Evolutionary conservation across 306 rosid species (phyloP), one percentile per base, ranked within the genome.

Genomic region (Pyrus bretschneideri): DNA sequence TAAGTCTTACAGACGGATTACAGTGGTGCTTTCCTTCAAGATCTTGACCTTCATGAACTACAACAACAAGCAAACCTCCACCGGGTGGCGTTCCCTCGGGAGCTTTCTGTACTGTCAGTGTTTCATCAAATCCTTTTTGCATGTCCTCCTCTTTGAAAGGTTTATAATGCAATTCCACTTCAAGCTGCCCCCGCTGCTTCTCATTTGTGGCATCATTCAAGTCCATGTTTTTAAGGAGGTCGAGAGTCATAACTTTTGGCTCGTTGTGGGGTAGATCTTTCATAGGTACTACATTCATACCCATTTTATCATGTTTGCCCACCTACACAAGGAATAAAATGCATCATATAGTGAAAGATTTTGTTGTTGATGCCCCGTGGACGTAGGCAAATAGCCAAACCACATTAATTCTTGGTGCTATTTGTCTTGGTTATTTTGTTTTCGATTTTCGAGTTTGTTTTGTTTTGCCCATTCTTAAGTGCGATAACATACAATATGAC

Each of bases 251-350:
- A 12, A 58, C 80, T 86, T 86, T 87, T 46, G 96, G 59, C 83
- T 87, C 93, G 9, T 94, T 88, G 17, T 78, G 81, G 2, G 65
- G 3, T 55, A 94, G 84, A 9, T 89, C 93, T 84, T 87, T 94
- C 74, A 94, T 30, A 61, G 89, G 88, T 38, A 94, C 73, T 54
- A 46, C 80, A 79, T 90, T 85, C 85, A 87, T 90, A 30, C 97
- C 98, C 98, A 94, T 91, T 78, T 86, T 90, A 54, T 94, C 98
- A 82, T 91, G 96, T 82, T 90, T 94, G 66, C 96, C 97, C 83
- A 94, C 94, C 98, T 93, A 65, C 74, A 66, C 31, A 11, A 74
- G 70, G 64, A 42, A 57, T 22, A 72, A 60, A 51, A 69, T 61
- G 70, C 33, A 72, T 73, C 77, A 85, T 73, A 67, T 69, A 49